Base-by-base conservation (phyloP, 2,329 filamentous ascomycete genomes). In the Ophiostoma ulmi region DNA sequence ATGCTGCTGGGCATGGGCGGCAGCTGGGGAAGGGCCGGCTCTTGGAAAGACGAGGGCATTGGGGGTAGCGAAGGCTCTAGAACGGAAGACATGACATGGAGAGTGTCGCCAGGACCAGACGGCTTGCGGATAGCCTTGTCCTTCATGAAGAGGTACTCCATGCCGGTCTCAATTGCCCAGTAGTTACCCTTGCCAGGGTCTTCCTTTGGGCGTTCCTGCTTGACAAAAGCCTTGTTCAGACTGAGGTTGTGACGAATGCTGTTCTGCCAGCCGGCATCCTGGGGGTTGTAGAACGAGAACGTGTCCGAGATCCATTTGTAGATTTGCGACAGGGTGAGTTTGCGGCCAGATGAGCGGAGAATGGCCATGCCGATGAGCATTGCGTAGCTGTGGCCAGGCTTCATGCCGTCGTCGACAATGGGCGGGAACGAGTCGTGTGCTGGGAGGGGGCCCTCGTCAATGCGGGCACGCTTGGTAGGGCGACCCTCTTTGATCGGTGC, bases 271-370 rank as follows among this genome's bases (percentile, higher is more conserved):
- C 95, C 94, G 13, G 91, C 89, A 76, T 97, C 93, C 70, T 90
- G 87, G 63, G 88, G 87, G 75, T 87, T 90, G 82, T 98, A 99
- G 80, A 94, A 97, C 5, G 87, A 89, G 78, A 91, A 98, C 22
- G 90, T 94, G 78, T 96, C 92, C n/a, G 93, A 96, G 76, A 99
- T 98, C 94, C 95, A 99, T 78, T 97, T 97, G 85, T 98, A 99
- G 75, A 99, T 99, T 79, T 97, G 93, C 36, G 93, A 89, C 22
- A 99, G 85, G 0, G 95, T 98, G 73, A 98, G 84, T 69, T 92
- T 90, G 72, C 93, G 89, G 73, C 90, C 88, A 14, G 91, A 90
- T 5, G 95, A 92, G 73, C 94, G 89, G 31, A 98, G 84, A 76
- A 99, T 97, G 69, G 95, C 93, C 94, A 97, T 97, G 78, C 92